A percentile compares a stretch with the other conserved stretches of the same genome.
phyloP scores from a whole-genome alignment of 257 asterid genomes.

The Apocynum venetum region DNA sequence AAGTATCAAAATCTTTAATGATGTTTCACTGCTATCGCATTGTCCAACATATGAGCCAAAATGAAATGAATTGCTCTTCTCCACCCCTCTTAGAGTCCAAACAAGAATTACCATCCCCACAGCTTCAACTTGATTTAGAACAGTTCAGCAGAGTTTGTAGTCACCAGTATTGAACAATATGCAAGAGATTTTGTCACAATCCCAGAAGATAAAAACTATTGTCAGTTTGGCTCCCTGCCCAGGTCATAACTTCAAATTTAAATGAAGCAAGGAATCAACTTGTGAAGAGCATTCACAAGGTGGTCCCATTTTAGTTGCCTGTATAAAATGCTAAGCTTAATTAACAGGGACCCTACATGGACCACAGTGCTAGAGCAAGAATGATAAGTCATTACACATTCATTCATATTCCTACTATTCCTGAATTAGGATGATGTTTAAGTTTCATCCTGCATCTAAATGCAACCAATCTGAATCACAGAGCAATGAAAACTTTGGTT shows the following conservation, averaged over 20 bases:
- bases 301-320: slow-evolving; percentile 26
- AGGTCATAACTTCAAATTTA: slow-evolving; percentile 23
- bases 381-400: background rate
- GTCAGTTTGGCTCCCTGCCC: slow-evolving; percentile 19
- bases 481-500: background rate
- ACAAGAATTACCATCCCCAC: background rate
- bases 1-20: too few species aligned
- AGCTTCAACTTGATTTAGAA: background rate
- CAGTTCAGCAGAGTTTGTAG: background rate
- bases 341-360: slow-evolving; percentile 16
- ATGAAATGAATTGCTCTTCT: background rate
- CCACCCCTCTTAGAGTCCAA: background rate
- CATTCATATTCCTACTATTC: background rate
- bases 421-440: background rate
- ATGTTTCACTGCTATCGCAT: background rate
- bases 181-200: slow-evolving; percentile 1
- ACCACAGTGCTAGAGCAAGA: background rate
- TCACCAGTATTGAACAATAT: background rate
- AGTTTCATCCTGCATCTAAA: background rate
- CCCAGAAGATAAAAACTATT: slow-evolving; percentile 6
- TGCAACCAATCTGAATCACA: background rate
- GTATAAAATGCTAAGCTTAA: slow-evolving; percentile 20
- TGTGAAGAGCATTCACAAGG: slow-evolving; percentile 16
- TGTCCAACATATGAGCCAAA: background rate
- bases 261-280: slow-evolving; percentile 21